These are phyloP conservation scores for Microdochium trichocladiopsis DNA, from an alignment of 2,329 filamentous ascomycete species.

Conservation along the genomic window DNA sequence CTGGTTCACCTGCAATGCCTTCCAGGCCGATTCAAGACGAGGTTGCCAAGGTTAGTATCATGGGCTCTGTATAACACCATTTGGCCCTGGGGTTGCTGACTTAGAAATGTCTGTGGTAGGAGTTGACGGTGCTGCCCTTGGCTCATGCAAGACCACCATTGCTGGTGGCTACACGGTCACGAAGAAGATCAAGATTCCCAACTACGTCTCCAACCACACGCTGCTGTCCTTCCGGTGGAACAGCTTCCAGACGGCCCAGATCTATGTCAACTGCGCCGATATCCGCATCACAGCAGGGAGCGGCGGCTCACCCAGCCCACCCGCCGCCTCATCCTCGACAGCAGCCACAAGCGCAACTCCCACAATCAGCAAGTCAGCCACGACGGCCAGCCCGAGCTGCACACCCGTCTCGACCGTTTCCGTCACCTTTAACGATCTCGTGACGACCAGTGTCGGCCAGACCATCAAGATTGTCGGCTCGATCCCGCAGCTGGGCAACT, in stretches of 20 bases:
- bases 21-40: constrained; percentile 25
- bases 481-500: constrained; percentile 33
- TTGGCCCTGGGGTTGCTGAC: no score
- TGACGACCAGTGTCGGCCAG: constrained; percentile 32
- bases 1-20: constrained; percentile 47
- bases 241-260: constrained; percentile 44
- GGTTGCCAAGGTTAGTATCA: constrained; percentile 21
- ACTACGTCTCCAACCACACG: constrained; percentile 40
- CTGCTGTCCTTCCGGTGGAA: constrained; percentile 47
- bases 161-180: constrained; percentile 45
- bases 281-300: constrained; percentile 18
- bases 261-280: constrained; percentile 46
- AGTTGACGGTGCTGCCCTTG: constrained; percentile 33
- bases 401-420: constrained; percentile 13
- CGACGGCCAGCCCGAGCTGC: constrained; percentile 13
- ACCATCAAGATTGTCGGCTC: constrained; percentile 33
- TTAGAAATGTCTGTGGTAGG: constrained; percentile 12
- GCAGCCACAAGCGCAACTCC: constrained; percentile 42
- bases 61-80: no score
- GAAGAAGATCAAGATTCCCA: constrained; percentile 42
- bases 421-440: constrained; percentile 28
- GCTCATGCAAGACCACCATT: constrained; percentile 43
- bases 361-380: constrained; percentile 25
- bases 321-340: constrained; percentile 24
- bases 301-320: constrained; percentile 22